A percentile compares a stretch with the other conserved stretches of the same genome.
Conservation (phyloP, 2,329 filamentous ascomycete genomes). For the Ascochyta koolunga region DNA sequence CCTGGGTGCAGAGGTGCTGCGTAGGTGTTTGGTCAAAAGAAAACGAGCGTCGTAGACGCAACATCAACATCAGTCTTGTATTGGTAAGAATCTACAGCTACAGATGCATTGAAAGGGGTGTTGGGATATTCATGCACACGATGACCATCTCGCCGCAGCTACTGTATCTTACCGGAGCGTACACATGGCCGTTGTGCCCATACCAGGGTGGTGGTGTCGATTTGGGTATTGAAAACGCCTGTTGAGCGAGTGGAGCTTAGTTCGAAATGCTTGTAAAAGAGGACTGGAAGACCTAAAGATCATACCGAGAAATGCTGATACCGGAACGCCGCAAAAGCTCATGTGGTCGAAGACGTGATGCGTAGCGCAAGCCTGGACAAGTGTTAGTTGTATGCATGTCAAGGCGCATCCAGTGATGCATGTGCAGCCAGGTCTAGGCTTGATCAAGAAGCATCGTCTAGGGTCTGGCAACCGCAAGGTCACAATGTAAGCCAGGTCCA, state of each 20-base stretch:
- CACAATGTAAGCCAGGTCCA: constrained; percentile 30
- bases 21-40: no score
- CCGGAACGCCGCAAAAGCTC: constrained; percentile 23
- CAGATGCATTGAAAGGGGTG: background rate
- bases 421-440: background rate
- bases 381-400: background rate
- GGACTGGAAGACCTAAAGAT: constrained; percentile 13
- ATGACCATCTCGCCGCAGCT: background rate
- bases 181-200: background rate
- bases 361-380: background rate
- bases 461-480: constrained; percentile 18
- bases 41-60: no score
- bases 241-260: constrained; percentile 29
- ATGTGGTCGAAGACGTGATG: background rate
- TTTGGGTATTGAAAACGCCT: constrained; percentile 39
- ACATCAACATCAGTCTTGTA: background rate
- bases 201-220: background rate
- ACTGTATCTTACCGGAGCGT: background rate
- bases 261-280: constrained; percentile 13
- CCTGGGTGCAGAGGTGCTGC: no score
- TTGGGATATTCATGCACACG: no score
- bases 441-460: constrained; percentile 7
- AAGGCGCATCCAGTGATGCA: background rate
- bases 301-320: constrained; percentile 34
- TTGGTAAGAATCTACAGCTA: background rate